Conservation (phyloP, 331 rosid genomes). For the Malus hybrid region DNA sequence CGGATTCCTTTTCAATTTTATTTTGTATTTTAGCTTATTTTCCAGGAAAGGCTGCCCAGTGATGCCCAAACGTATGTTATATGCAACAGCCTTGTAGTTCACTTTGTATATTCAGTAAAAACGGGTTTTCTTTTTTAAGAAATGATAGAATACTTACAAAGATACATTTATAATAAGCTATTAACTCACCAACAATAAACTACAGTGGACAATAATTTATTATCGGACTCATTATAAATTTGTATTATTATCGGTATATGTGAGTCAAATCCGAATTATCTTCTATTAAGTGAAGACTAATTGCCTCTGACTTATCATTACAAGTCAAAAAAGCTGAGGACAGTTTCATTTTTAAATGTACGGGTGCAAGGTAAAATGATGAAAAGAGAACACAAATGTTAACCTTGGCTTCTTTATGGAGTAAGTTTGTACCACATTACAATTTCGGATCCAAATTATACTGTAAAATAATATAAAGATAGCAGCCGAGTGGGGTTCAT, state of each 20-base stretch:
- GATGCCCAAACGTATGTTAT: no score
- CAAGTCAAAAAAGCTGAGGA: conserved; percentile 21
- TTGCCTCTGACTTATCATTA: not conserved
- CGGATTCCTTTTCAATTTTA: not conserved
- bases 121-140: no score
- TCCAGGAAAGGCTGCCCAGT: not conserved
- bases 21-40: not conserved
- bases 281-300: no score
- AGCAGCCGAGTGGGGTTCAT: conserved; percentile 13
- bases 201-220: no score
- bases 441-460: not conserved
- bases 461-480: not conserved
- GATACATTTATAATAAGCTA: no score
- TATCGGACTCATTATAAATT: no score
- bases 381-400: not conserved
- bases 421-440: not conserved
- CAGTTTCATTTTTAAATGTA: conserved; percentile 8
- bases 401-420: conserved; percentile 3
- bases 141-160: no score
- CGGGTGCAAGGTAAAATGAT: conserved; percentile 28
- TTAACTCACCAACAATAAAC: no score
- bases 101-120: no score
- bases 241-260: no score
- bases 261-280: no score
- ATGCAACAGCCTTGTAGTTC: no score